Evolutionary conservation across 2,329 filamentous ascomycete genomes (phyloP).

Genomic region (Microcera coccophila): DNA sequence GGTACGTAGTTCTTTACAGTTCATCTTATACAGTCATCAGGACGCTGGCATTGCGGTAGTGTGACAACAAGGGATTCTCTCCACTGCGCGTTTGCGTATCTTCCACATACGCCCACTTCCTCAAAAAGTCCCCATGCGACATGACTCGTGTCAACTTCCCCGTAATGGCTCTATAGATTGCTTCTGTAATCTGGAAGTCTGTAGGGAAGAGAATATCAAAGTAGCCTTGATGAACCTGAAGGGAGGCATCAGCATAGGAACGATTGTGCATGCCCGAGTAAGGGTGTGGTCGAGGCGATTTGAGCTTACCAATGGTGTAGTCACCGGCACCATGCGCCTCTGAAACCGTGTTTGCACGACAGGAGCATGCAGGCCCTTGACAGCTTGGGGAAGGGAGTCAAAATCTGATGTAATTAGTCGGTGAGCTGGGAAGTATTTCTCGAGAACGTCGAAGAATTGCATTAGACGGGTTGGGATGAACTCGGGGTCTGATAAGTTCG

Average conservation of each 20-base stretch:
- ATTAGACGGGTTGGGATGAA: conserved; percentile 93
- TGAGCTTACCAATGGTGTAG: conserved; percentile 75
- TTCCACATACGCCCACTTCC: conserved; percentile 82
- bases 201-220: conserved; percentile 99
- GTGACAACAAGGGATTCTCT: conserved; percentile 86
- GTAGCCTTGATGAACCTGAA: conserved; percentile 90
- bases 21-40: conserved; percentile 70
- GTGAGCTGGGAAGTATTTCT: conserved; percentile 84
- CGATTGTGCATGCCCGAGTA: no score
- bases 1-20: conserved; percentile 13
- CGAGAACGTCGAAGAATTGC: conserved; percentile 93
- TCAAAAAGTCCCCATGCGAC: conserved; percentile 87
- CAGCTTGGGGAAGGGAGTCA: conserved; percentile 75
- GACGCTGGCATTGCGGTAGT: conserved; percentile 95
- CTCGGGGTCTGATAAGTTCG: conserved; percentile 77
- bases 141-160: conserved; percentile 83
- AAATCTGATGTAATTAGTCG: conserved; percentile 89
- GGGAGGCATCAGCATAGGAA: conserved; percentile 11
- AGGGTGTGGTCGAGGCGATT: not conserved
- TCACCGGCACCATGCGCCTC: conserved; percentile 80
- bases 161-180: conserved; percentile 88
- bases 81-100: conserved; percentile 85
- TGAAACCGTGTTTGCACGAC: conserved; percentile 95
- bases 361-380: conserved; percentile 82
- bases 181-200: conserved; percentile 85